Base-by-base conservation (phyloP, 306 rosid species). In the Corylus heterophylla region DNA sequence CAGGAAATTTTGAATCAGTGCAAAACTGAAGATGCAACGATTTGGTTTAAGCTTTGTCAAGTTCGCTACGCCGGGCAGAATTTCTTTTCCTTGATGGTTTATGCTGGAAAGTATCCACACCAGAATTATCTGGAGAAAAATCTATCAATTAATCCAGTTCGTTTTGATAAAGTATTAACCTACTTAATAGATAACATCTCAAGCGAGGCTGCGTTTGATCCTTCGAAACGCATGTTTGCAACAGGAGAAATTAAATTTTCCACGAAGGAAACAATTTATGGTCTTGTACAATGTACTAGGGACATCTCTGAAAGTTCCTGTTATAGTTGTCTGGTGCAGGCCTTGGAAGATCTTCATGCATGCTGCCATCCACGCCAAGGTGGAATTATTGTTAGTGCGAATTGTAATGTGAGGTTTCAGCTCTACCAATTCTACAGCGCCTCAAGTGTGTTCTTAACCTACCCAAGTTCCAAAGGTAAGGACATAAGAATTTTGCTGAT, bases 31-130 rank as follows among this genome's bases (percentile, higher is more conserved):
- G 86, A 82, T 62, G 97, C 91, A 56, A 70, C 84, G 8, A 78
- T 90, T 12, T 92, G 97, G 97, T 88, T 88, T 73, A 88, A 92
- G 0, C 73, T 25, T 16, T 90, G 97, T 74, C 92, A 86, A 74
- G 81, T 91, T 29, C 88, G 81, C 16, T 91, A 91, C 82, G 85
- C 92, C 22, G 22, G 22, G 67, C 81, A 63, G 80, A 81, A 13
- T 76, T 86, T 83, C 68, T 59, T 82, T 29, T 44, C 87, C 2
- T 4, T 0, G 3, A 61, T 63, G 61, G 81, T 35, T 39, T 87
- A 88, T 51, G 78, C 84, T 0, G 97, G 90, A 16, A 86, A 85
- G 84, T 76, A 54, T 62, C 88, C 90, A 0, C 16, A 54, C 27
- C 62, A 42, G 42, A 78, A 85, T 54, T 10, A 62, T 8, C 25